Percentiles rank a stretch among this genome's conserved stretches.
Evolutionary conservation across 176 grass and related monocot species (phyloP).

Genomic region (Cocos nucifera): DNA sequence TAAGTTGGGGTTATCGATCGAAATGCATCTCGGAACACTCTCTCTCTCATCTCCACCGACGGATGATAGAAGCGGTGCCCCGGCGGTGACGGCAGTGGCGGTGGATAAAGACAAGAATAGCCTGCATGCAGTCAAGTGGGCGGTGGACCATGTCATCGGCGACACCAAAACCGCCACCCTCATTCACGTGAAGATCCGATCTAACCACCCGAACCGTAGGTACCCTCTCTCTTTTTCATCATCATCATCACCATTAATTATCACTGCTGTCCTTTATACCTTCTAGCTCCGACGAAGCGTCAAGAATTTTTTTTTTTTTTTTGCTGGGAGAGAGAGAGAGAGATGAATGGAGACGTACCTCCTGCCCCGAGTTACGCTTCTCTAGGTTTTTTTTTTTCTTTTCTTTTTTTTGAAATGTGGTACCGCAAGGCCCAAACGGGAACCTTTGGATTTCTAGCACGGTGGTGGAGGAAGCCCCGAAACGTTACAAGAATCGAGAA

Average conservation of each 20-base stretch:
- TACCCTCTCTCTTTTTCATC: background rate
- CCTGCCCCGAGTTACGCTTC: no score
- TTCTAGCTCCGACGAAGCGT: no score
- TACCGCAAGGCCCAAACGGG: no score
- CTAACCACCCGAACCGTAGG: slow-evolving; percentile 31
- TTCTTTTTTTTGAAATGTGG: no score
- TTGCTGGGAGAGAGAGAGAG: background rate
- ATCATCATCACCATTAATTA: no score
- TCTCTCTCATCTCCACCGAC: slow-evolving; percentile 17
- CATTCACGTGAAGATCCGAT: slow-evolving; percentile 50
- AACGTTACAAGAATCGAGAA: no score
- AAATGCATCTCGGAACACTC: slow-evolving; percentile 39
- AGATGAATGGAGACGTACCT: no score
- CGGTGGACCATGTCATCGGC: slow-evolving; percentile 51
- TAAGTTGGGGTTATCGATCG: background rate
- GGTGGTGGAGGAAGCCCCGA: no score
- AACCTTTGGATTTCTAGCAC: no score
- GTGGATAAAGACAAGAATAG: slow-evolving; percentile 81
- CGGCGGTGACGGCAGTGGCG: slow-evolving; percentile 36
- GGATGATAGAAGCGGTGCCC: slow-evolving; percentile 18
- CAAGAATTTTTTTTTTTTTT: background rate
- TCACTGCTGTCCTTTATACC: background rate
- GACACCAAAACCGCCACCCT: slow-evolving; percentile 44
- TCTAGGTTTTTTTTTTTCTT: no score
- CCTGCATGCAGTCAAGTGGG: slow-evolving; percentile 71